Conservation (phyloP, 1,139 yeast genomes). For the Saccharomyces hybrid region DNA sequence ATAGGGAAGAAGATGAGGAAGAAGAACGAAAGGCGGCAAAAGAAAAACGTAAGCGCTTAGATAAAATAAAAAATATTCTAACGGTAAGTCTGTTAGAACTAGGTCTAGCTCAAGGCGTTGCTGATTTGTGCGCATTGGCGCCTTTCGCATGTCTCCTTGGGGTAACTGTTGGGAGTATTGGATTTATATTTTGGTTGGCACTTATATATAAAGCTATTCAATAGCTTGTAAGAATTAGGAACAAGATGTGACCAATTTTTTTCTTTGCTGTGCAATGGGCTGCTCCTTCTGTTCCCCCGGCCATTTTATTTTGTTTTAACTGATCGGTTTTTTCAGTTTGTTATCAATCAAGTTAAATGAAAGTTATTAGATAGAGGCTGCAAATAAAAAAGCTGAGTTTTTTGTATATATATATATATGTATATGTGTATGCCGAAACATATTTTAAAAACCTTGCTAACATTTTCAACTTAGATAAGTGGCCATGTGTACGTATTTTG, state of each 20-base stretch:
- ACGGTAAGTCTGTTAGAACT: background rate
- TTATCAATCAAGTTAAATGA: background rate
- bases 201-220: background rate
- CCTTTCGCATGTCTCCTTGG: background rate
- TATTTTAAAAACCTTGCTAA: no score
- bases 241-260: background rate
- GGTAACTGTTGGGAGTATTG: background rate
- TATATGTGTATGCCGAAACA: background rate
- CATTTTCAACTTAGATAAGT: no score
- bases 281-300: background rate
- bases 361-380: background rate
- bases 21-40: background rate
- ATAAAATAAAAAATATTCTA: background rate
- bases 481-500: no score
- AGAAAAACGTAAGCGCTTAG: background rate
- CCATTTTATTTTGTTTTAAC: background rate
- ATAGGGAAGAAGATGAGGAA: background rate
- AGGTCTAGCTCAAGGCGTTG: background rate
- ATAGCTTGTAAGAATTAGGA: background rate
- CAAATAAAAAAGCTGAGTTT: background rate
- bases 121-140: background rate
- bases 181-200: background rate
- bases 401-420: background rate
- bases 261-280: background rate
- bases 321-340: no score